A percentile compares a stretch with the other conserved stretches of the same genome.
Evolutionary conservation across 2,329 filamentous ascomycete species (phyloP).

Genomic region (Pestalotiopsis sp.): DNA sequence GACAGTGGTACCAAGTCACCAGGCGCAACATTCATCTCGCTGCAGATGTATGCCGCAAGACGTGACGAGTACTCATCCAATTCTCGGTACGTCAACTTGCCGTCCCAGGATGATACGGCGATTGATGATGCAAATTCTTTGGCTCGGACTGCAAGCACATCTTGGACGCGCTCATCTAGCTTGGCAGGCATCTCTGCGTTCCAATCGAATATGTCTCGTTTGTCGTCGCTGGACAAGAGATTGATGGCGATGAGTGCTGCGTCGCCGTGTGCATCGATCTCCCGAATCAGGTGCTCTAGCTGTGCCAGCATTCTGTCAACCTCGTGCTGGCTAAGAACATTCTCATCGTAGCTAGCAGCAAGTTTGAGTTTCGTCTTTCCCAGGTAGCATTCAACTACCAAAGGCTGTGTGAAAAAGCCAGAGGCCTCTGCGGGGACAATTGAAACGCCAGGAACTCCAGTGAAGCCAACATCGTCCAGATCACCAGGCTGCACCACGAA

Average conservation of each 20-base stretch:
- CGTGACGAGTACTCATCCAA: slow-evolving; percentile 22
- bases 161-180: slow-evolving; percentile 2
- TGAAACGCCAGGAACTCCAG: slow-evolving; percentile 1
- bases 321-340: not conserved
- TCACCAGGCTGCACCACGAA: slow-evolving; percentile 5
- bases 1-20: slow-evolving; percentile 32
- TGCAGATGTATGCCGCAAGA: slow-evolving; percentile 22
- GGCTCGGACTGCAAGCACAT: not conserved
- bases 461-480: not conserved
- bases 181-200: slow-evolving; percentile 5
- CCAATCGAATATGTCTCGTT: slow-evolving; percentile 2
- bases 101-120: slow-evolving; percentile 25
- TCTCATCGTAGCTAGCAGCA: slow-evolving; percentile 8
- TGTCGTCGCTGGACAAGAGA: slow-evolving; percentile 2
- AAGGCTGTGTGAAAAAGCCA: slow-evolving; percentile 11
- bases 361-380: slow-evolving; percentile 7
- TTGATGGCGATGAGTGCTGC: not conserved
- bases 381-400: slow-evolving; percentile 12
- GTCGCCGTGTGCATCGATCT: not conserved
- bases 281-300: slow-evolving; percentile 10
- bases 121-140: not conserved
- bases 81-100: slow-evolving; percentile 28
- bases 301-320: slow-evolving; percentile 11
- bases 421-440: slow-evolving; percentile 1
- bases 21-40: slow-evolving; percentile 21